These are phyloP conservation scores for Physocladia obscura DNA, from an alignment of 192 early-diverging fungal genomes.

Conservation along the genomic window DNA sequence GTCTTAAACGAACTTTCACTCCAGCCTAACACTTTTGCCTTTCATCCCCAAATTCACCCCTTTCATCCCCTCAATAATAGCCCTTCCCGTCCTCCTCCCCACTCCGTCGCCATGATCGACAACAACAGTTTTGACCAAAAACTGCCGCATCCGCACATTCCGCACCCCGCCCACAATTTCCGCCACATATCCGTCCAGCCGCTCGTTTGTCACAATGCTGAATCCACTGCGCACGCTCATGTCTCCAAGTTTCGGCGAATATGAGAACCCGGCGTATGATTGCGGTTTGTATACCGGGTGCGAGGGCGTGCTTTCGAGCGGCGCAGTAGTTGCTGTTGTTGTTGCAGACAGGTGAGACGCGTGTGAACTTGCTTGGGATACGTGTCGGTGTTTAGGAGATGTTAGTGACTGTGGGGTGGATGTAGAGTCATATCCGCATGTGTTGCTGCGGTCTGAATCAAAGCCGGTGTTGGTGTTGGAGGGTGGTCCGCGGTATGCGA, in stretches of 20 bases:
- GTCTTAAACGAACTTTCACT: no score
- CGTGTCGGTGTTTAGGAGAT: no score
- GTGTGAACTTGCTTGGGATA: neutral
- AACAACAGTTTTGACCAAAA: slow-evolving; percentile 19
- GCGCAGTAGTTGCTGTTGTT: neutral
- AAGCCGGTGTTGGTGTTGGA: no score
- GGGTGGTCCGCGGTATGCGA: no score
- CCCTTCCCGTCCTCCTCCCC: slow-evolving; percentile 11
- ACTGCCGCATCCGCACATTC: slow-evolving; percentile 8
- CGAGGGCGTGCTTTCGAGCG: neutral
- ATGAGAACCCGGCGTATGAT: neutral
- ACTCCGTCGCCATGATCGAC: slow-evolving; percentile 24
- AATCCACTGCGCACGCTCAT: slow-evolving; percentile 2
- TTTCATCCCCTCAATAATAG: slow-evolving; percentile 18
- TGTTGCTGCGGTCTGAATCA: neutral
- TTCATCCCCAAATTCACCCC: slow-evolving; percentile 21
- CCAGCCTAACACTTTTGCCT: no score
- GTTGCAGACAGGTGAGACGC: neutral
- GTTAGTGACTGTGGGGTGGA: neutral
- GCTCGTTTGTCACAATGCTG: neutral
- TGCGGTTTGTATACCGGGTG: neutral
- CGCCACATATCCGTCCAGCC: slow-evolving; percentile 12
- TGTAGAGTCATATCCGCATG: neutral
- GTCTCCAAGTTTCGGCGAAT: neutral
- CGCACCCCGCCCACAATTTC: neutral